Base-by-base conservation (phyloP, 2,329 filamentous ascomycete species). In the Elsinoe australis region DNA sequence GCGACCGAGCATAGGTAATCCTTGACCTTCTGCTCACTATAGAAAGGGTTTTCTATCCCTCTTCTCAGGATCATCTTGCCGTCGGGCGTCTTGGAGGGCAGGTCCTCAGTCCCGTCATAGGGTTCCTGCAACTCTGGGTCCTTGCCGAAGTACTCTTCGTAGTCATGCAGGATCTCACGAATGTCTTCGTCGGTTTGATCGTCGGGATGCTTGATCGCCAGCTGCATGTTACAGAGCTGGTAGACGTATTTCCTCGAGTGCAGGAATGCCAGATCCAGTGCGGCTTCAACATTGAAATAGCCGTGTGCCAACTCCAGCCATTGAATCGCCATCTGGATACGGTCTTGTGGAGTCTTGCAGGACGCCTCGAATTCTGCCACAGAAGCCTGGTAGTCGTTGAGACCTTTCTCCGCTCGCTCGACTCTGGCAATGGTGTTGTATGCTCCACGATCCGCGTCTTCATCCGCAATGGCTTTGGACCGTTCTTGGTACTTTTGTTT, bases 211-310 rank as follows among this genome's bases (percentile, higher is more conserved):
- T 56, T 49, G 8, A 51, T 21, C 2, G 33, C 24, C 18, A 45
- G 18, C 15, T 26, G 4, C 2, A 52, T 34, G 17, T 47, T 52
- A 21, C 34, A 26, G 9, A 28, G 14, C 4, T 39, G 24, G 6
- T 39, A 52, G 3, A 54, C 36, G 45, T 38, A 49, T n/a, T 58
- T 52, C 21, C 57, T 49, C 41, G 60, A 50, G 33, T 46, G 24
- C 10, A 64, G 38, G 8, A 52, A 47, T 6, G 62, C 60, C 9
- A 46, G 17, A 10, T 54, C 44, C 3, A 65, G 55, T 49, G 47
- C 55, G 6, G 61, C 55, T 4, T 59, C 59, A 9, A 60, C 57
- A 45, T 61, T 64, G 3, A 8, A 18, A 19, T 53, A 49, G 1
- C 34, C 6, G 1, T 38, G 39, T 1, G 60, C 56, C 12, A 56